Evolutionary conservation across 805 yeast genomes (phyloP).

Genomic region (Allodekkera sacchari): DNA sequence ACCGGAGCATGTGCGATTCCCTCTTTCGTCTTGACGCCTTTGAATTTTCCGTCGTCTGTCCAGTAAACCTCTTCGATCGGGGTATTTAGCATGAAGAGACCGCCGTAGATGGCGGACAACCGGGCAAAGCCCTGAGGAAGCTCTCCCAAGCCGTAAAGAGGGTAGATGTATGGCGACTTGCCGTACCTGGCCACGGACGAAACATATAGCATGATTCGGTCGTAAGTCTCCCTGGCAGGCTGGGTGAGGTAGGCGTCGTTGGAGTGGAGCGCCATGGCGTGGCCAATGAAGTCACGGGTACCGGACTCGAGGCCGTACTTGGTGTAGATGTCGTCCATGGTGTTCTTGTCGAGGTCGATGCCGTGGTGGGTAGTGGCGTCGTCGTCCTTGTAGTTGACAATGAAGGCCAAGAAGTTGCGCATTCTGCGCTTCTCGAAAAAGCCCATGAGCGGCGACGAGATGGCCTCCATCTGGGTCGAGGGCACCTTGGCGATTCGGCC

Average conservation of each 20-base stretch:
- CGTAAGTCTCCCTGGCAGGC: slow-evolving; percentile 88
- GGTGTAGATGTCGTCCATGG: slow-evolving; percentile 85
- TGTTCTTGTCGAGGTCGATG: slow-evolving; percentile 72
- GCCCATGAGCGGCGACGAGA: slow-evolving; percentile 88
- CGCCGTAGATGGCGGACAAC: slow-evolving; percentile 94
- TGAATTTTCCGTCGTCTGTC: slow-evolving; percentile 61
- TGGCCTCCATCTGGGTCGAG: slow-evolving; percentile 83
- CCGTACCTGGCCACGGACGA: slow-evolving; percentile 93
- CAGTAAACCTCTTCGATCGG: slow-evolving; percentile 86
- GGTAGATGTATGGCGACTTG: slow-evolving; percentile 92
- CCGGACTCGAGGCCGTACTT: slow-evolving; percentile 89
- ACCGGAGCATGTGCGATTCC: slow-evolving; percentile 88
- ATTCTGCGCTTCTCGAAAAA: slow-evolving; percentile 92
- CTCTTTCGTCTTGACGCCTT: slow-evolving; percentile 85
- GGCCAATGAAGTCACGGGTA: slow-evolving; percentile 94
- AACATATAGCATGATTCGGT: slow-evolving; percentile 76
- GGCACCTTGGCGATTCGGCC: slow-evolving; percentile 95
- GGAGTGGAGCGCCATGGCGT: slow-evolving; percentile 96
- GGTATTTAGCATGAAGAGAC: slow-evolving; percentile 96
- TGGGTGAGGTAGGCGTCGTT: slow-evolving; percentile 82
- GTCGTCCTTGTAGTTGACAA: slow-evolving; percentile 73
- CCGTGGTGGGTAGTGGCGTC: slow-evolving; percentile 78
- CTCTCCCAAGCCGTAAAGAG: slow-evolving; percentile 94
- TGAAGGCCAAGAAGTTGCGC: slow-evolving; percentile 85
- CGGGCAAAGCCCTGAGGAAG: slow-evolving; percentile 99